Evolutionary conservation across 2,329 filamentous ascomycete genomes (phyloP).

Genomic region (Reticulascus tulasneorum): DNA sequence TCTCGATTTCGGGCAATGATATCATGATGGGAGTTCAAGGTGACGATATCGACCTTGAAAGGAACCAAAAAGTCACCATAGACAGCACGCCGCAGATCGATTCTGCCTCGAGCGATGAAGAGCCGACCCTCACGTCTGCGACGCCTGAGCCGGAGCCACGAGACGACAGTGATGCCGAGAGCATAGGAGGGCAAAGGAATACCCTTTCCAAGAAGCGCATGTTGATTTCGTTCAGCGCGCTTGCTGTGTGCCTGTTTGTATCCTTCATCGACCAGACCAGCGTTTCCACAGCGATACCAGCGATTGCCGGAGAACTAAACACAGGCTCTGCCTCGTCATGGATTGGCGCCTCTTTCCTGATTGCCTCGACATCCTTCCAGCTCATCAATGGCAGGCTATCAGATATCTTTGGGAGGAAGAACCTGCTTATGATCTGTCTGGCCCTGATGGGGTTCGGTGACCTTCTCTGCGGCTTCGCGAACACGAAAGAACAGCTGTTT

Average conservation of each 20-base stretch:
- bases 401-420: slow-evolving; percentile 32
- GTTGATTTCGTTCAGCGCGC: slow-evolving; percentile 22
- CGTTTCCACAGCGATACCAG: slow-evolving; percentile 29
- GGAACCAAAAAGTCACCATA: not conserved
- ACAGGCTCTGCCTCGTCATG: slow-evolving; percentile 27
- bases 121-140: not conserved
- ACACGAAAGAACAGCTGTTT: slow-evolving; percentile 27
- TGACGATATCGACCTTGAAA: not conserved
- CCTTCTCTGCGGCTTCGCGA: slow-evolving; percentile 26
- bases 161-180: slow-evolving; percentile 16
- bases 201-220: slow-evolving; percentile 28
- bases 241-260: slow-evolving; percentile 27
- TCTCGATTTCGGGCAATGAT: no score
- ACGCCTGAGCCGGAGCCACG: not conserved
- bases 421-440: slow-evolving; percentile 24
- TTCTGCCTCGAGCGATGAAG: slow-evolving; percentile 4
- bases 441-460: slow-evolving; percentile 24
- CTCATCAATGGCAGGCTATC: slow-evolving; percentile 30
- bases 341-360: slow-evolving; percentile 32
- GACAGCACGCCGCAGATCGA: not conserved
- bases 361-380: slow-evolving; percentile 31
- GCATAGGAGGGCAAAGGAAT: slow-evolving; percentile 26
- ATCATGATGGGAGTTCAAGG: slow-evolving; percentile 7
- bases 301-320: slow-evolving; percentile 28
- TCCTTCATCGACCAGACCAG: slow-evolving; percentile 33